Evolutionary conservation across 176 grass and related monocot species (phyloP), one percentile per base, ranked within the genome.

Genomic region (Dactylis glomerata): DNA sequence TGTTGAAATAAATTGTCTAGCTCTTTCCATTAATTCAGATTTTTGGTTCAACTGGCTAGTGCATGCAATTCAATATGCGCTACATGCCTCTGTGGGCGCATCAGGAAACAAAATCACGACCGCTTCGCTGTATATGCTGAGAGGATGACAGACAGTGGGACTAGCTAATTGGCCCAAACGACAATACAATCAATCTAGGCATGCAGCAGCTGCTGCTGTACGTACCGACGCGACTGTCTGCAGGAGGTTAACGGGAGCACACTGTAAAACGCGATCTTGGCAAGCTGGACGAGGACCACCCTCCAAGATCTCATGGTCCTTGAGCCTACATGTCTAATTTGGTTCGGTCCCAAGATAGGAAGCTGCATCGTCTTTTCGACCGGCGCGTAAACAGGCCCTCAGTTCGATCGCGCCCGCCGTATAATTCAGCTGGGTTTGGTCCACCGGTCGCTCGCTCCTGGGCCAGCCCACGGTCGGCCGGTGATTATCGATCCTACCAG

Each of bases 241-340:
- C 85, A 81, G 42, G 36, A 45, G 61, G 37, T 16, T 34, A 32
- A 27, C 54, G 38, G 33, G 27, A 26, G 13, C 42, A 22, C 20
- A 31, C 19, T 16, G 68, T 83, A 22, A 47, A 59, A 24, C 13
- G 28, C 41, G 31, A 50, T 84, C 81, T 49, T 57, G 33, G 80
- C 49, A 36, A 36, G 79, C 69, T 75, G 76, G 76, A 75, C 34
- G 46, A 47, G 83, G 79, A 83, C 83, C 86, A 80, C 19, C 14
- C 56, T 67, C 32, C 28, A 56, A 75, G 74, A 86, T 76, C 23
- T 78, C 34, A 51, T 89, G 87, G 83, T 83, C 75, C 83, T 82
- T 82, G 10, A 3, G 4, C 9, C 68, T 82, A 38, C 27, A 78
- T 76, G 56, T 58, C 81, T 63, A 78, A 50, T 86, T 73, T 75